These are phyloP conservation scores for Ogataea hybrid DNA, from an alignment of 1,139 yeast genomes.

Conservation along the genomic window DNA sequence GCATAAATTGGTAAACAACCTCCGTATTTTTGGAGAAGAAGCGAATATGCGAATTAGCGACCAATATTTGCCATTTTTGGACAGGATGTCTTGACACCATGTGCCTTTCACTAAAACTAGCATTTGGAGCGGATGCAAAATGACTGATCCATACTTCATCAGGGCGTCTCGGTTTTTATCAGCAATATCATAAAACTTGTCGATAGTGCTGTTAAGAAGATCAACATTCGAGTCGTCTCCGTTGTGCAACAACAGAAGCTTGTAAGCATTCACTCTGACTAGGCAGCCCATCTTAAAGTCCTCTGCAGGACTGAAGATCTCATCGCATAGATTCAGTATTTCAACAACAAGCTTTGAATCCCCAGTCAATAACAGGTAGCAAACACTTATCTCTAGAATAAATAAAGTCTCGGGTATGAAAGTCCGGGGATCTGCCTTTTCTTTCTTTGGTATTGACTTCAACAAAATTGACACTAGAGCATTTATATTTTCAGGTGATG, in stretches of 20 bases:
- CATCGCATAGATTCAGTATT: slow-evolving; percentile 25
- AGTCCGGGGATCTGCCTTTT: slow-evolving; percentile 42
- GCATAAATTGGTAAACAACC: slow-evolving; percentile 49
- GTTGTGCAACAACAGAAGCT: slow-evolving; percentile 41
- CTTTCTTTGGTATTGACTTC: slow-evolving; percentile 29
- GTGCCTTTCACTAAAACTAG: slow-evolving; percentile 46
- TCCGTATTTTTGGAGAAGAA: slow-evolving; percentile 52
- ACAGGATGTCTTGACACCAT: slow-evolving; percentile 41
- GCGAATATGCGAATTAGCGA: slow-evolving; percentile 56
- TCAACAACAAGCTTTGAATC: slow-evolving; percentile 36
- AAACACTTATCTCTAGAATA: slow-evolving; percentile 52
- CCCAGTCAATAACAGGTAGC: slow-evolving; percentile 46
- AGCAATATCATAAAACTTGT: slow-evolving; percentile 32
- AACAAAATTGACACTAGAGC: slow-evolving; percentile 35
- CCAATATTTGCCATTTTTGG: slow-evolving; percentile 61
- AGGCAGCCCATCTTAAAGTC: slow-evolving; percentile 21
- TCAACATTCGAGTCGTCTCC: slow-evolving; percentile 27
- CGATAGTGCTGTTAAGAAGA: slow-evolving; percentile 30
- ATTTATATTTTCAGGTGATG: slow-evolving; percentile 30
- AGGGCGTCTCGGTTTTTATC: slow-evolving; percentile 38
- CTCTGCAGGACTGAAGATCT: slow-evolving; percentile 19
- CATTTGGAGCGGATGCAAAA: slow-evolving; percentile 53
- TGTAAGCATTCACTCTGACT: slow-evolving; percentile 37
- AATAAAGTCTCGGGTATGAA: slow-evolving; percentile 57
- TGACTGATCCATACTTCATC: slow-evolving; percentile 46